Percentiles rank a stretch among this genome's conserved stretches.
Conservation (phyloP, 495 filamentous ascomycete species). For the Sordaria brevicollis region DNA sequence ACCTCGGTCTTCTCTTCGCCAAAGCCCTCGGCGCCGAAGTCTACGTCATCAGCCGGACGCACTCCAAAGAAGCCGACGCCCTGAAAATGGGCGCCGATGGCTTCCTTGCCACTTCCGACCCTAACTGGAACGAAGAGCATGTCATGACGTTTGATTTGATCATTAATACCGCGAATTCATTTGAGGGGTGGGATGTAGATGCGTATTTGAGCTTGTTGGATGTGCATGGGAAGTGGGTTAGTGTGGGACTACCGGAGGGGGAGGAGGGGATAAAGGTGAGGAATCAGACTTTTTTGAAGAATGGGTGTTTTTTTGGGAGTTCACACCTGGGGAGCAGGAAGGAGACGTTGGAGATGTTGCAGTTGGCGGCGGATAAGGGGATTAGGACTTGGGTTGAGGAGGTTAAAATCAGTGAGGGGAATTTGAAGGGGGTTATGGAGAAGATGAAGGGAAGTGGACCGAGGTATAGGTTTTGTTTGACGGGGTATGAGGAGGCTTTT, state of each 20-base stretch:
- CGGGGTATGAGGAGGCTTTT: conserved; percentile 33
- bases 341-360: conserved; percentile 76
- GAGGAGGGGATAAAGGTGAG: conserved; percentile 64
- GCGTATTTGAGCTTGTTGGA: conserved; percentile 72
- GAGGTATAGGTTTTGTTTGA: conserved; percentile 41
- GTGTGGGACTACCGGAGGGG: conserved; percentile 74
- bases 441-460: conserved; percentile 64
- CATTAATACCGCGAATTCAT: conserved; percentile 45
- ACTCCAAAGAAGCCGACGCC: conserved; percentile 61
- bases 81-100: conserved; percentile 60
- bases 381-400: conserved; percentile 76
- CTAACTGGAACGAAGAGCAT: conserved; percentile 52
- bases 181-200: conserved; percentile 45
- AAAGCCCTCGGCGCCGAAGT: conserved; percentile 61
- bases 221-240: conserved; percentile 74
- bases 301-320: conserved; percentile 70
- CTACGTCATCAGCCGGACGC: conserved; percentile 58
- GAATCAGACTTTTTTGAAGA: conserved; percentile 64
- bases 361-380: conserved; percentile 70
- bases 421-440: conserved; percentile 55
- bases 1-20: conserved; percentile 62
- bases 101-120: conserved; percentile 56
- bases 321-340: conserved; percentile 72
- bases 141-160: conserved; percentile 50
- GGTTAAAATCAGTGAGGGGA: conserved; percentile 58